Percentiles rank a stretch among this genome's conserved stretches.
phyloP scores from a whole-genome alignment of 2,329 filamentous ascomycete genomes.

The Fusarium caatingaense region DNA sequence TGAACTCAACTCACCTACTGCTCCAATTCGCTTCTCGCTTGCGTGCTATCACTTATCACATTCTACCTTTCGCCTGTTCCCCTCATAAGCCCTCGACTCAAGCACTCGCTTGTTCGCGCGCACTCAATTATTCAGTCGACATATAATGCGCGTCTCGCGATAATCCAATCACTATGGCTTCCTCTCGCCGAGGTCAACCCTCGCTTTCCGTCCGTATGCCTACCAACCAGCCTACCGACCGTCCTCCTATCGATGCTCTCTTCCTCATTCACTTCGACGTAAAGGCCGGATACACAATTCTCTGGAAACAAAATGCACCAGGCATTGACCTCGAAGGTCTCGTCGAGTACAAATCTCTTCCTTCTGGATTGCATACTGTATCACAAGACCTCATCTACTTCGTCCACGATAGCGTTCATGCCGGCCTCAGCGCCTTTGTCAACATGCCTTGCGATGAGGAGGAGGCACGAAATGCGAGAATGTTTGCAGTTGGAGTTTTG shows the following conservation, averaged over 20 bases:
- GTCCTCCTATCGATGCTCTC: slow-evolving; percentile 72
- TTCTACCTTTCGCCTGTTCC: slow-evolving; percentile 15
- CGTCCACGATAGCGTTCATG: slow-evolving; percentile 81
- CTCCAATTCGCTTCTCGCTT: slow-evolving; percentile 5
- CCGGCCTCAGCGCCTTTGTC: slow-evolving; percentile 91
- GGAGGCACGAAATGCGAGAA: slow-evolving; percentile 85
- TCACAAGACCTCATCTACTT: slow-evolving; percentile 93
- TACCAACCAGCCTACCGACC: slow-evolving; percentile 46
- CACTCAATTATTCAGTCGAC: neutral
- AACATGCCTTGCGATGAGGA: slow-evolving; percentile 83
- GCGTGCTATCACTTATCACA: slow-evolving; percentile 14
- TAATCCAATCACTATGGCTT: slow-evolving; percentile 53
- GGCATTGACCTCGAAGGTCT: slow-evolving; percentile 83
- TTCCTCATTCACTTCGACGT: slow-evolving; percentile 94
- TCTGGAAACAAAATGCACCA: slow-evolving; percentile 81
- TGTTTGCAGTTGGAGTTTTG: slow-evolving; percentile 90
- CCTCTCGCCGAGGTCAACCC: slow-evolving; percentile 54
- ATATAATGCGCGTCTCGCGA: slow-evolving; percentile 47
- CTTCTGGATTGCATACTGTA: slow-evolving; percentile 91
- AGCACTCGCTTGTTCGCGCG: slow-evolving; percentile 14
- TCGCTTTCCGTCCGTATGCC: slow-evolving; percentile 55
- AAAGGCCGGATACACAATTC: slow-evolving; percentile 90
- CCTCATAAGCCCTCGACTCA: slow-evolving; percentile 5
- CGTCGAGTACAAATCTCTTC: slow-evolving; percentile 96
- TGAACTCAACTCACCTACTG: neutral